phyloP scores from a whole-genome alignment of 2,329 filamentous ascomycete species.

The Xylaria polymorpha region DNA sequence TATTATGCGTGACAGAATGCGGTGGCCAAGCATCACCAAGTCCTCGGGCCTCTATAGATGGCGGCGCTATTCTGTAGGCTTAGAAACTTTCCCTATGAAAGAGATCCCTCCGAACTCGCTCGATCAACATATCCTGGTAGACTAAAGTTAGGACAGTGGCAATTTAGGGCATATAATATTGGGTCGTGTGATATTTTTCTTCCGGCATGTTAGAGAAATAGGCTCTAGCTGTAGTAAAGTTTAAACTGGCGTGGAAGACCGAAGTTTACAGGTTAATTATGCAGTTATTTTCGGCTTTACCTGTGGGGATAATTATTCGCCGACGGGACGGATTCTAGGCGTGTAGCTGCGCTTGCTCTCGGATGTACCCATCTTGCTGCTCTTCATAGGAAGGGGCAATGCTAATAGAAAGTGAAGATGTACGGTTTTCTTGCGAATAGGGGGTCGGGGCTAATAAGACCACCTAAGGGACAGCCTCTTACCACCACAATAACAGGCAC shows the following conservation, averaged over 20 bases:
- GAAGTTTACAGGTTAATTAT: background rate
- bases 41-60: background rate
- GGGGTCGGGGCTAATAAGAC: too few species aligned
- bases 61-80: background rate
- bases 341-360: background rate
- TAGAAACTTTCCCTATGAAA: background rate
- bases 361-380: background rate
- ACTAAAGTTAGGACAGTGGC: background rate
- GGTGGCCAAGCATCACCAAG: background rate
- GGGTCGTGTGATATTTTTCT: background rate
- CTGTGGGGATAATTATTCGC: background rate
- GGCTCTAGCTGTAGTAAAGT: constrained; percentile 4
- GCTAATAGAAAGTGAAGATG: too few species aligned
- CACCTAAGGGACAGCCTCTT: too few species aligned
- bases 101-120: background rate
- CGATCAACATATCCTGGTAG: background rate
- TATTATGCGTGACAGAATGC: background rate
- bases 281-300: background rate
- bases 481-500: too few species aligned
- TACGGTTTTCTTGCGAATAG: too few species aligned
- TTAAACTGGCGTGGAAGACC: constrained; percentile 3
- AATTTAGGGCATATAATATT: background rate
- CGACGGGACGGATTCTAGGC: background rate
- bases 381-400: too few species aligned
- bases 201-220: background rate